Evolutionary conservation across 1,284 basidiomycete species (phyloP), one percentile per base, ranked within the genome.

Genomic region (Hypsizygus ulmarius): DNA sequence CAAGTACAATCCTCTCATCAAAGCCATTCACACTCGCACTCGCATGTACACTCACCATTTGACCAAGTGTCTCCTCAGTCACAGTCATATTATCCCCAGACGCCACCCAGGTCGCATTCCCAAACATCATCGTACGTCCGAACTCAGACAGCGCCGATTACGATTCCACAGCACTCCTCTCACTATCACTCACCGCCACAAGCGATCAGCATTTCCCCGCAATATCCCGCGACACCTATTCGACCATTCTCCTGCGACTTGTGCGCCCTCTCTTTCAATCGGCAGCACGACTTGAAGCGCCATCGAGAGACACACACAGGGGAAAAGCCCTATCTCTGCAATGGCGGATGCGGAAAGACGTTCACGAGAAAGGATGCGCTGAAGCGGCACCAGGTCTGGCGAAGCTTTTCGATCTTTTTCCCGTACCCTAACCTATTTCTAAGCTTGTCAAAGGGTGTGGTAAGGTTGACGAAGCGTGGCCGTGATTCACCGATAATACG

Each of bases 301-400:
- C 87, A 90, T 67, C 74, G 84, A 55, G 87, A 90, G 59, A 89
- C 86, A 16, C 86, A 89, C 66, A 84, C 83, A 9, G 86, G 86
- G 37, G 87, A 89, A 65, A 87, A 89, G 62, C 87, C 87, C 9
- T 90, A 82, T 67, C 65, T 81, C 27, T 90, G 87, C 65, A 87
- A 87, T 56, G 87, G 87, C 10, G 84, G 83, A 33, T 90, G 87
- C 53, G 85, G 85, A 43, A 90, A 89, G 72, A 88, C 86, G 2
- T 90, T 90, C 62, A 90, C 87, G 41, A 78, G 87, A 57, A 89
- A 89, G 67, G 87, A 90, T 60, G 87, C 87, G 18, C 65, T 90
- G 59, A 90, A 89, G 68, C 77, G 87, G 54, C 87, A 90, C 63
- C 87, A 90, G 79, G 87, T 80, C 56, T 50, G 76, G 61, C 12